These are phyloP conservation scores for Aspergillus costaricaensis DNA, from an alignment of 2,329 filamentous ascomycete species.

Conservation along the genomic window DNA sequence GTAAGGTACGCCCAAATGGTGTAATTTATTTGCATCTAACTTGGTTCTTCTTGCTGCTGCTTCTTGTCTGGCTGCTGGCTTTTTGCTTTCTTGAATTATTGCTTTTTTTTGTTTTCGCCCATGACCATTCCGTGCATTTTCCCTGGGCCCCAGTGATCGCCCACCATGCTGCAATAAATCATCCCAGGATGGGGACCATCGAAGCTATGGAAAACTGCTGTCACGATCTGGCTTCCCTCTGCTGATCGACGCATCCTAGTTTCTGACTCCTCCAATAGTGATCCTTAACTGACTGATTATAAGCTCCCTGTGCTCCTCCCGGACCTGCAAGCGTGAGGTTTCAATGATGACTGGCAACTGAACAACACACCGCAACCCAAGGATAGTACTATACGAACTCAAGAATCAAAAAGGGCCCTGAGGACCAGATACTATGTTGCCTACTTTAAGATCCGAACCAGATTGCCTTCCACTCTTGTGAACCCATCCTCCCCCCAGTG, in stretches of 20 bases:
- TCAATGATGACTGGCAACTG: conserved; percentile 31
- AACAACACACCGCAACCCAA: conserved; percentile 22
- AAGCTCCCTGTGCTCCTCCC: conserved; percentile 34
- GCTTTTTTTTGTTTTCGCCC: conserved; percentile 10
- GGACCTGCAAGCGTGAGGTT: conserved; percentile 17
- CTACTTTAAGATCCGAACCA: conserved; percentile 22
- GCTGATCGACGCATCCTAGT: conserved; percentile 39
- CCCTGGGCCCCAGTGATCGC: conserved; percentile 40
- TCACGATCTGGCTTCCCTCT: conserved; percentile 39
- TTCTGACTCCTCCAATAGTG: conserved; percentile 43
- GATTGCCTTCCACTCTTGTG: conserved; percentile 28
- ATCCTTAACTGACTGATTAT: conserved; percentile 34
- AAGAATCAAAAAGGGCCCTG: conserved; percentile 11
- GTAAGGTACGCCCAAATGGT: conserved; percentile 19
- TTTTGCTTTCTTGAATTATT: conserved; percentile 15
- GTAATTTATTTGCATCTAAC: conserved; percentile 9
- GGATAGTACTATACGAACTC: conserved; percentile 4
- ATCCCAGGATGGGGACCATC: conserved; percentile 35
- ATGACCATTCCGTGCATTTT: conserved; percentile 27
- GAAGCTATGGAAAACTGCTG: conserved; percentile 40
- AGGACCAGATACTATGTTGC: conserved; percentile 32
- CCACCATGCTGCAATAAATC: conserved; percentile 41
- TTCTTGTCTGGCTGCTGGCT: not conserved
- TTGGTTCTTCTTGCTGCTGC: not conserved
- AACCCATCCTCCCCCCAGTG: conserved; percentile 11